Evolutionary conservation across 257 asterid genomes (phyloP).

Genomic region (Fraxinus americana): DNA sequence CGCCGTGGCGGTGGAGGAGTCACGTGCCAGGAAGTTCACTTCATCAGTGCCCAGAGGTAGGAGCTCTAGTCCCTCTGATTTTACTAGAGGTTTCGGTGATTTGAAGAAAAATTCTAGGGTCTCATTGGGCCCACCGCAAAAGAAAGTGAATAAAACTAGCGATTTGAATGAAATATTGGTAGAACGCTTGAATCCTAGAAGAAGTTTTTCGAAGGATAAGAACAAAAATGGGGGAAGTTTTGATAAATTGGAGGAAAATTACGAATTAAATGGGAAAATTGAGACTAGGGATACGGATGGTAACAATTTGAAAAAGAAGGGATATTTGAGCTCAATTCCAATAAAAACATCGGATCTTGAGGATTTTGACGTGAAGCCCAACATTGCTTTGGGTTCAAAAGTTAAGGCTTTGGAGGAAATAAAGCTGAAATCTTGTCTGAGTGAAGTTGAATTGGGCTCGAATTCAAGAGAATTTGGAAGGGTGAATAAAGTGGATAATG

Average conservation of each 20-base stretch:
- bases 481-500: constrained; percentile 33
- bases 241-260: constrained; percentile 19
- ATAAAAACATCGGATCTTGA: constrained; percentile 24
- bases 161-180: constrained; percentile 24
- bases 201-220: constrained; percentile 11
- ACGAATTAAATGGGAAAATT: constrained; percentile 26
- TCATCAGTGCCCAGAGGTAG: constrained; percentile 81
- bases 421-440: constrained; percentile 34
- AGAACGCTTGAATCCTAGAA: constrained; percentile 30
- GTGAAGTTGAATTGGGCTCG: constrained; percentile 30
- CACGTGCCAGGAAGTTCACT: constrained; percentile 49
- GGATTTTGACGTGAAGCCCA: constrained; percentile 14
- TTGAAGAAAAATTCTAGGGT: constrained; percentile 44
- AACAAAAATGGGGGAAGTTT: constrained; percentile 17
- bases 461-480: constrained; percentile 38
- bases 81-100: constrained; percentile 48
- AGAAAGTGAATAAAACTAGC: constrained; percentile 31
- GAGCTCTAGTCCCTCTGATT: constrained; percentile 79
- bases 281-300: constrained; percentile 13
- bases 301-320: constrained; percentile 32
- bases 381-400: constrained; percentile 27
- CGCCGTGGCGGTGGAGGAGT: constrained; percentile 25
- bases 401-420: constrained; percentile 22
- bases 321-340: constrained; percentile 28
- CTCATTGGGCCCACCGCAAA: constrained; percentile 39